Evolutionary conservation across 768 basidiomycete genomes (phyloP).

Genomic region (Psilocybe subaeruginosa): DNA sequence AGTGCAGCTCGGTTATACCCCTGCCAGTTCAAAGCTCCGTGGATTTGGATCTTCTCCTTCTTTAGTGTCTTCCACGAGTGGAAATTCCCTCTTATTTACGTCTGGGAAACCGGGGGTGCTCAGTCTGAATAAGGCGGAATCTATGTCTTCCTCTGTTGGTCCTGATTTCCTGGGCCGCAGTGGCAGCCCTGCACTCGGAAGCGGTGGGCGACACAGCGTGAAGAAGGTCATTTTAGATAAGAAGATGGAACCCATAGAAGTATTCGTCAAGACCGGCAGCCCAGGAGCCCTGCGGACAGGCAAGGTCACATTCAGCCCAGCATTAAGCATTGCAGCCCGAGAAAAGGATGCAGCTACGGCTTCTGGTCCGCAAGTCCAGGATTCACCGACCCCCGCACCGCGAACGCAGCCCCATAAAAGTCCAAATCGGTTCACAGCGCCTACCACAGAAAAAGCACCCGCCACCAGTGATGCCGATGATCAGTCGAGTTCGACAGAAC

Average conservation of each 20-base stretch:
- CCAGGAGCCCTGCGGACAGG: conserved; percentile 45
- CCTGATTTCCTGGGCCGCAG: conserved; percentile 69
- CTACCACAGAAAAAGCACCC: conserved; percentile 30
- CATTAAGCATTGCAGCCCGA: conserved; percentile 72
- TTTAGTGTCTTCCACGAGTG: conserved; percentile 35
- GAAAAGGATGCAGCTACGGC: conserved; percentile 66
- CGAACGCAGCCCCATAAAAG: conserved; percentile 41
- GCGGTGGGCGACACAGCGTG: conserved; percentile 76
- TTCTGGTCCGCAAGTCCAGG: conserved; percentile 25
- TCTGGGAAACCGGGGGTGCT: conserved; percentile 60
- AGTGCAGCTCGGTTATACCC: conserved; percentile 65
- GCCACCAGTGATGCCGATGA: conserved; percentile 27
- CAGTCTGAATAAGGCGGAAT: conserved; percentile 52
- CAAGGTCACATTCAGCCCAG: conserved; percentile 76
- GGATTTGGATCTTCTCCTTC: conserved; percentile 64
- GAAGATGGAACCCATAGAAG: conserved; percentile 73
- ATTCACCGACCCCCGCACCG: conserved; percentile 40
- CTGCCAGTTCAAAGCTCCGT: conserved; percentile 69
- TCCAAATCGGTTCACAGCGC: conserved; percentile 43
- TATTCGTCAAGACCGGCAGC: conserved; percentile 58
- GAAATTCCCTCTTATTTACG: conserved; percentile 46
- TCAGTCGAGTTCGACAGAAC: conserved; percentile 36
- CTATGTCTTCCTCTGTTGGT: conserved; percentile 40
- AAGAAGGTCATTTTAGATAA: conserved; percentile 93
- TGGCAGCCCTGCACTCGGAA: conserved; percentile 67